Evolutionary conservation across 768 basidiomycete species (phyloP).

Genomic region (Xerocomus potaroensis): DNA sequence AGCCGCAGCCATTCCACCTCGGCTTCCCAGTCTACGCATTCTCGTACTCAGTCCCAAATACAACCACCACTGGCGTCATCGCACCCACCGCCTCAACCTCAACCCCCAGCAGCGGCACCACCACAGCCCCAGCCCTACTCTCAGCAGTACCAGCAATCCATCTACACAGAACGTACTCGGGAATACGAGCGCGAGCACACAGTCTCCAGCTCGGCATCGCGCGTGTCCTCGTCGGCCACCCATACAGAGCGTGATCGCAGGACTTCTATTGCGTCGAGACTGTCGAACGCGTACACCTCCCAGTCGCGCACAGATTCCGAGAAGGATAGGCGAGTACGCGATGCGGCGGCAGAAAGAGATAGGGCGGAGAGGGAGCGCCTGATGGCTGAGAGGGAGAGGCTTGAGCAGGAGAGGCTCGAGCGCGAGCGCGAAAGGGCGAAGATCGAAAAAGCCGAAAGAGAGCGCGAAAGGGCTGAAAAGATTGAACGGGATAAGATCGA

Average conservation of each 20-base stretch:
- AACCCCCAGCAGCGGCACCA: not conserved
- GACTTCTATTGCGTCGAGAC: constrained; percentile 20
- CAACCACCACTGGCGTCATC: not conserved
- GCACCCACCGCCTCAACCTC: not conserved
- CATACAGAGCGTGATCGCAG: constrained; percentile 27
- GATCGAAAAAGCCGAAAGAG: constrained; percentile 1
- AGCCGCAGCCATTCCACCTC: constrained; percentile 26
- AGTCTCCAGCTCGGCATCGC: constrained; percentile 25
- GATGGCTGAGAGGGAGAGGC: constrained; percentile 12
- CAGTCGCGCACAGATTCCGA: constrained; percentile 18
- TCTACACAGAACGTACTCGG: constrained; percentile 22
- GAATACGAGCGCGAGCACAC: constrained; percentile 24
- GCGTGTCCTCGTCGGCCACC: constrained; percentile 17
- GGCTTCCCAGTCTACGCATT: constrained; percentile 15
- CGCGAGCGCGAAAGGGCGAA: constrained; percentile 4
- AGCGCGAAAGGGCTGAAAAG: not conserved
- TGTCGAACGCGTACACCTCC: constrained; percentile 32
- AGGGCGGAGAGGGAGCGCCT: constrained; percentile 13
- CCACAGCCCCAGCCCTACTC: not conserved
- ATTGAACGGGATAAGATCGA: not conserved
- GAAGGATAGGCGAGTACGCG: constrained; percentile 25
- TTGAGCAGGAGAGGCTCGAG: constrained; percentile 5
- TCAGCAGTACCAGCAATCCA: constrained; percentile 12
- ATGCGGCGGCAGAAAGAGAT: constrained; percentile 12
- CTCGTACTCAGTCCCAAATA: constrained; percentile 14